Evolutionary conservation across 2,329 filamentous ascomycete species (phyloP).

Genomic region (Akanthomyces uredinophilus): DNA sequence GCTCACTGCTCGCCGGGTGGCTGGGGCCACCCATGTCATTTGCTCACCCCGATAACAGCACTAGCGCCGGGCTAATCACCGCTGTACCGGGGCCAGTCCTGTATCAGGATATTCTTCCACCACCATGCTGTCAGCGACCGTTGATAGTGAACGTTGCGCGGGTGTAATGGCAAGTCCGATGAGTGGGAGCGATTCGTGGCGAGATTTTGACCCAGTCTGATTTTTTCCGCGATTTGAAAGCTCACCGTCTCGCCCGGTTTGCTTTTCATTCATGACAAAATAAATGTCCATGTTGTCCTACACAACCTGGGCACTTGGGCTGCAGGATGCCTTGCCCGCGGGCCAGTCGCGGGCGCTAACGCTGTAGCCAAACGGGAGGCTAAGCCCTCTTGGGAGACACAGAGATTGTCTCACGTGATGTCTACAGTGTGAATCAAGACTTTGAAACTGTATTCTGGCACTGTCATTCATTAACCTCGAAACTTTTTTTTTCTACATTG

Average conservation of each 20-base stretch:
- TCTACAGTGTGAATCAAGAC: neutral
- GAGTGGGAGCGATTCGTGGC: too few species aligned
- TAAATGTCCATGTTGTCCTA: neutral
- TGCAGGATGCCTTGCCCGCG: neutral
- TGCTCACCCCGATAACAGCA: slow-evolving; percentile 6
- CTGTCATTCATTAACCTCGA: slow-evolving; percentile 16
- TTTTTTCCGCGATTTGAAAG: neutral
- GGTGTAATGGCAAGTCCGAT: neutral
- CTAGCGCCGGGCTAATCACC: slow-evolving; percentile 11
- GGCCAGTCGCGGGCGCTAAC: neutral
- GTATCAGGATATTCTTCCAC: slow-evolving; percentile 6
- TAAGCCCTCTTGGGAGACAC: neutral
- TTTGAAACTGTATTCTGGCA: neutral
- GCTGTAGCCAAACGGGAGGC: neutral
- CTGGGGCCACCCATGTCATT: slow-evolving; percentile 4
- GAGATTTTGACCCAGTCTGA: too few species aligned
- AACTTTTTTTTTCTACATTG: slow-evolving; percentile 12
- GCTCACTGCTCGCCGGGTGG: neutral
- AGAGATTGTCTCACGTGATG: slow-evolving; percentile 4
- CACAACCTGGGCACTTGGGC: neutral
- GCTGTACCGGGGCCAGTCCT: slow-evolving; percentile 5
- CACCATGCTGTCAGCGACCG: neutral
- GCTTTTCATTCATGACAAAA: neutral
- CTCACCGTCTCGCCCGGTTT: neutral
- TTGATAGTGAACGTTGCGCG: neutral